phyloP scores from a whole-genome alignment of 2,329 filamentous ascomycete genomes.

The Tolypocladium amazonense region DNA sequence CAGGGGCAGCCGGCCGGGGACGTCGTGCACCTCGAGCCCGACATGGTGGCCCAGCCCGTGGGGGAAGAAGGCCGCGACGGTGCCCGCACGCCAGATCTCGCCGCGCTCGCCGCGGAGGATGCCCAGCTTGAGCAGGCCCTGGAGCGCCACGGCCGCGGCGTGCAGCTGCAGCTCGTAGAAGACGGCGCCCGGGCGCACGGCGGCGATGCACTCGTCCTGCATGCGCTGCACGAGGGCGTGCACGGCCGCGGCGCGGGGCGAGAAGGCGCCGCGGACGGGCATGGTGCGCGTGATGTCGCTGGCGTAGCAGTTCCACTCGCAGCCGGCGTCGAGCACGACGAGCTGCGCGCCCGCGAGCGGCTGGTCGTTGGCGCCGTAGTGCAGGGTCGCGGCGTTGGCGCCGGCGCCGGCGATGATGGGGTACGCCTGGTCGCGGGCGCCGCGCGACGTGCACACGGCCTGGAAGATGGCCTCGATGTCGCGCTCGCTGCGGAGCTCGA shows the following conservation, averaged over 20 bases:
- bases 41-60: slow-evolving; percentile 57
- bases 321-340: slow-evolving; percentile 78
- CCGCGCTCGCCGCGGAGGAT: slow-evolving; percentile 56
- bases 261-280: slow-evolving; percentile 61
- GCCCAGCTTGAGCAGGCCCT: slow-evolving; percentile 60
- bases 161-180: slow-evolving; percentile 65
- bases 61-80: slow-evolving; percentile 53
- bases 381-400: slow-evolving; percentile 70
- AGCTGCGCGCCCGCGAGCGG: slow-evolving; percentile 59
- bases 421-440: slow-evolving; percentile 73
- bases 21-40: slow-evolving; percentile 55
- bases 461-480: slow-evolving; percentile 74
- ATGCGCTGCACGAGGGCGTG: slow-evolving; percentile 72
- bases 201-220: slow-evolving; percentile 64
- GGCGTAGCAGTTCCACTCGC: slow-evolving; percentile 77
- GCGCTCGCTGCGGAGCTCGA: slow-evolving; percentile 60
- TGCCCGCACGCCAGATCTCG: slow-evolving; percentile 41
- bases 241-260: slow-evolving; percentile 57
- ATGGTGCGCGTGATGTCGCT: slow-evolving; percentile 86
- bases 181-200: slow-evolving; percentile 55
- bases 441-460: slow-evolving; percentile 58
- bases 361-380: slow-evolving; percentile 76
- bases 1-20: slow-evolving; percentile 26
- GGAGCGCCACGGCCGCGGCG: slow-evolving; percentile 62
- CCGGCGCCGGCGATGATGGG: slow-evolving; percentile 81